These are phyloP conservation scores for Mentha longifolia DNA, from an alignment of 257 asterid genomes.

Conservation along the genomic window DNA sequence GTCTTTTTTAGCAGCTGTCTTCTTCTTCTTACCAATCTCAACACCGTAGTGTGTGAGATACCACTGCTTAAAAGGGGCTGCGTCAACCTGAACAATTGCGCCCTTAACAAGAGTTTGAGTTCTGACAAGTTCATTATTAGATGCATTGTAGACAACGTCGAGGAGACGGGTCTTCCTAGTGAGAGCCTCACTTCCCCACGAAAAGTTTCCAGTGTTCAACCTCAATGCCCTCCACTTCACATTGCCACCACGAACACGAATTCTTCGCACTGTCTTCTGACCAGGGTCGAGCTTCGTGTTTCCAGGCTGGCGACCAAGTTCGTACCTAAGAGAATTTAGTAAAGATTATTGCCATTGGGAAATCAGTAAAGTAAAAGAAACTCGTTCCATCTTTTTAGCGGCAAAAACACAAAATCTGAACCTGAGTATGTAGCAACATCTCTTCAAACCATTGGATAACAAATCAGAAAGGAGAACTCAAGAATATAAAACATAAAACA, in stretches of 20 bases:
- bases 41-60: not conserved
- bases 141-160: constrained; percentile 42
- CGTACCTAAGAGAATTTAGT: constrained; percentile 31
- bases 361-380: not conserved
- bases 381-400: no score
- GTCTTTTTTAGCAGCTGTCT: not conserved
- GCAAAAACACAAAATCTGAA: no score
- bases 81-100: constrained; percentile 35
- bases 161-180: constrained; percentile 49
- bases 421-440: no score
- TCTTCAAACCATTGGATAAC: no score
- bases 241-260: constrained; percentile 59
- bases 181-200: constrained; percentile 36
- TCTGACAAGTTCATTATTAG: constrained; percentile 56
- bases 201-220: constrained; percentile 36
- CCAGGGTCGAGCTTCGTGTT: constrained; percentile 43
- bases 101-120: constrained; percentile 53
- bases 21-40: not conserved
- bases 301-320: constrained; percentile 55
- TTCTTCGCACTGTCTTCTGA: constrained; percentile 46
- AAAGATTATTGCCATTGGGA: not conserved
- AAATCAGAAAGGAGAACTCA: not conserved
- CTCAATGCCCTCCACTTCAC: constrained; percentile 56
- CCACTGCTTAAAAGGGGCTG: not conserved
- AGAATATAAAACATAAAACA: not conserved